Evolutionary conservation across 2,329 filamentous ascomycete species (phyloP).

Genomic region (Ophiostoma fasciatum): DNA sequence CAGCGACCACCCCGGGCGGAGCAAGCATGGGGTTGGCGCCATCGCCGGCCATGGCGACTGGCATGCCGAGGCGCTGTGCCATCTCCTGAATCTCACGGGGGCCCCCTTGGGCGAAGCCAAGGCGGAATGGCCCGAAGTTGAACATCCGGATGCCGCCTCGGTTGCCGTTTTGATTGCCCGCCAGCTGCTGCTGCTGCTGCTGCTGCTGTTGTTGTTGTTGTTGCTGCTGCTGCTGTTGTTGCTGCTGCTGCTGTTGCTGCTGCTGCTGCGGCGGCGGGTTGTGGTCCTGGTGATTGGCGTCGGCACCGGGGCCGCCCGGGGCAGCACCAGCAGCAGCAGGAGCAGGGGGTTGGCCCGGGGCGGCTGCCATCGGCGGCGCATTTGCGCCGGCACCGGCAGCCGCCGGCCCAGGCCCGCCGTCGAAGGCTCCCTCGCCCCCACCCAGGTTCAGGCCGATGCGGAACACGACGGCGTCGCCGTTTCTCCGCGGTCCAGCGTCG

Average conservation of each 20-base stretch:
- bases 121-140: constrained; percentile 52
- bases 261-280: constrained; percentile 16
- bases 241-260: too few species aligned
- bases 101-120: constrained; percentile 62
- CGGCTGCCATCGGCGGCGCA: too few species aligned
- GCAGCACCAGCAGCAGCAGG: not conserved
- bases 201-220: constrained; percentile 20
- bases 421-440: too few species aligned
- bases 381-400: not conserved
- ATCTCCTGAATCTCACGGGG: constrained; percentile 50
- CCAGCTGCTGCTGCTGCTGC: constrained; percentile 12
- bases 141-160: constrained; percentile 19
- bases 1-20: not conserved
- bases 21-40: constrained; percentile 5
- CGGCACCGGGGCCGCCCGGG: not conserved
- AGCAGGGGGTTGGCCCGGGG: not conserved
- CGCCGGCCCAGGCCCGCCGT: too few species aligned
- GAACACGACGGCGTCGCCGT: constrained; percentile 21
- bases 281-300: not conserved
- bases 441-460: constrained; percentile 18
- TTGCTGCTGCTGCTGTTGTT: constrained; percentile 16
- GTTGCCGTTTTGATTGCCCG: constrained; percentile 15
- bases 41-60: constrained; percentile 16
- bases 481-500: constrained; percentile 17
- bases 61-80: constrained; percentile 44